phyloP scores from a whole-genome alignment of 768 basidiomycete species.

The Lyophyllum semitale region DNA sequence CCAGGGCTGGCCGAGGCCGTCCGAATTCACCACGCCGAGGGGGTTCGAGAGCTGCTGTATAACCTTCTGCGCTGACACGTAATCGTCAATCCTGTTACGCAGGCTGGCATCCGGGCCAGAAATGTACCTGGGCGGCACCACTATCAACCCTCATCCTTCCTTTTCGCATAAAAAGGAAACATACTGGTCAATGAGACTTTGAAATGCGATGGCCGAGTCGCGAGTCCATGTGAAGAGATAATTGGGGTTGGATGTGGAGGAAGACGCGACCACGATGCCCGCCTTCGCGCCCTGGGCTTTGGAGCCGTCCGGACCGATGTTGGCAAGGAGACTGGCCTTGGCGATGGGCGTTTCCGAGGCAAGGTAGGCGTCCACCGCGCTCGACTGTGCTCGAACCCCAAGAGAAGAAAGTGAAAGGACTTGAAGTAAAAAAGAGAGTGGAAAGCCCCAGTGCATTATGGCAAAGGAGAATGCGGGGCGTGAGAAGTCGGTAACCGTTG shows the following conservation, averaged over 20 bases:
- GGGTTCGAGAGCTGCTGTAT: slow-evolving; percentile 70
- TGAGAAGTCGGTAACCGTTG: too few species aligned
- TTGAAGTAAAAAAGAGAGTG: too few species aligned
- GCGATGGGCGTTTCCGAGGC: too few species aligned
- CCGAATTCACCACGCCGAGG: slow-evolving; percentile 57
- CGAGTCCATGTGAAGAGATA: slow-evolving; percentile 71
- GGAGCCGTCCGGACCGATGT: too few species aligned
- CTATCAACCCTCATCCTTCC: neutral
- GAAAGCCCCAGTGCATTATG: too few species aligned
- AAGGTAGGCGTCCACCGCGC: too few species aligned
- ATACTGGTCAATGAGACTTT: slow-evolving; percentile 44
- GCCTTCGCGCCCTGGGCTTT: too few species aligned
- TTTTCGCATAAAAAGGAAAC: neutral
- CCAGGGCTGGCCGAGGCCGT: slow-evolving; percentile 77
- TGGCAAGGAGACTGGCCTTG: too few species aligned
- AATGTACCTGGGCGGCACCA: slow-evolving; percentile 29
- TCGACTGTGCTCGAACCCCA: too few species aligned
- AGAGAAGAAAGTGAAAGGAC: too few species aligned
- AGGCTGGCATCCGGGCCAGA: slow-evolving; percentile 50
- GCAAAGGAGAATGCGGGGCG: too few species aligned
- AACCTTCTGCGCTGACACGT: slow-evolving; percentile 47
- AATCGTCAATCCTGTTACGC: slow-evolving; percentile 52
- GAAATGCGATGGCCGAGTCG: slow-evolving; percentile 67
- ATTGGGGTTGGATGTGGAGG: slow-evolving; percentile 45
- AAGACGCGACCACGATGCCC: slow-evolving; percentile 55